Evolutionary conservation across 768 basidiomycete species (phyloP), one percentile per base, ranked within the genome.

Genomic region (Pulveroboletus sp.): DNA sequence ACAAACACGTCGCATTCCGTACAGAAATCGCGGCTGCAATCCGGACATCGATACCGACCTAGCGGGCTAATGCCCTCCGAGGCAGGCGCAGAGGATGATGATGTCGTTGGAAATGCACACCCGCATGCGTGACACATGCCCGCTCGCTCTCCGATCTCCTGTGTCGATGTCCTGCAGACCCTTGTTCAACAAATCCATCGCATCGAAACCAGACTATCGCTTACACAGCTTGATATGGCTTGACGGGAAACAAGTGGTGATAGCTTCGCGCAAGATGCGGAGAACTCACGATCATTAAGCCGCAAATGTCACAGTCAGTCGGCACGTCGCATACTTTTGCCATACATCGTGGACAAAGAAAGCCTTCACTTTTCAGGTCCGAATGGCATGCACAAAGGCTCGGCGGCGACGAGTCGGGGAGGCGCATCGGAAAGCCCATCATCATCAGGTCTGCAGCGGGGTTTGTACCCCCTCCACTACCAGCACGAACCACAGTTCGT

Each of bases 291-390:
- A 99, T 92, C 89, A 97, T 96, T 57, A 99, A 73, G 8, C 92
- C 91, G 59, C 96, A 99, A 30, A 98, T 86, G 67, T 94, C 88
- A 65, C 96, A 99, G 65, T 98, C 96, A 8, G 95, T 98, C 33
- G 96, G 96, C 6, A 97, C 92, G 62, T 98, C 95, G 76, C 96
- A 99, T 31, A 97, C 79, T 76, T 94, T 91, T 35, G 89, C 83
- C 49, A 84, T 77, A 63, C 96, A 99, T 32, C 96, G 79, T 4
- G 96, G 96, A 67, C 96, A 99, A 15, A 95, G 76, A 69, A 94
- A 99, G 4, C 95, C 96, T 54, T 90, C 87, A 66, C 84, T 86
- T 69, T 89, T 92, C 69, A 99, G 75, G 57, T 91, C 82, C 13
- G 89, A 89, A 67, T 99, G 96, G 63, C 96, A 99, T 7, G 84